A percentile compares a stretch with the other conserved stretches of the same genome.
These are phyloP conservation scores for Candida rishiriensis DNA, from an alignment of 805 yeast genomes.

Conservation along the genomic window DNA sequence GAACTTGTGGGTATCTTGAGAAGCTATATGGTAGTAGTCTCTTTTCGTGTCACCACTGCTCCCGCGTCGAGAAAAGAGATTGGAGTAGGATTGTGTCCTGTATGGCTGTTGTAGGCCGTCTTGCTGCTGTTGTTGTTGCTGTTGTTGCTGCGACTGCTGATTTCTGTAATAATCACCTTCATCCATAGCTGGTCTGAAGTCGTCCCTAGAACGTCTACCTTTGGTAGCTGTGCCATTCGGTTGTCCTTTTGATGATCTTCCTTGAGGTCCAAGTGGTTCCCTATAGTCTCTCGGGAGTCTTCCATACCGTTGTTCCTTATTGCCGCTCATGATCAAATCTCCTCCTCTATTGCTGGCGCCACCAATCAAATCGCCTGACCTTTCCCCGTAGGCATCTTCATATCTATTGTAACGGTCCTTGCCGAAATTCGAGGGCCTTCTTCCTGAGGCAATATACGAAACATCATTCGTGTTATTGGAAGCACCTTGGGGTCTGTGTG, in stretches of 20 bases:
- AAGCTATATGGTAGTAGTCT: constrained; percentile 7
- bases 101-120: neutral
- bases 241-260: constrained; percentile 4
- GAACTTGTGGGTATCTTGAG: constrained; percentile 2
- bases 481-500: neutral
- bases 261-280: constrained; percentile 7
- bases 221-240: constrained; percentile 4
- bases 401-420: constrained; percentile 14
- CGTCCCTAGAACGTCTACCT: constrained; percentile 11
- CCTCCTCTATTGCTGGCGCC: constrained; percentile 19
- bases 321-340: constrained; percentile 14
- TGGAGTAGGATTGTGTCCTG: neutral
- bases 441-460: constrained; percentile 1
- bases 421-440: constrained; percentile 6
- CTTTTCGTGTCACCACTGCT: constrained; percentile 7
- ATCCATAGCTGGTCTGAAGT: constrained; percentile 4
- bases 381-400: constrained; percentile 9
- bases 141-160: neutral
- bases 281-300: constrained; percentile 15
- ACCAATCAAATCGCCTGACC: constrained; percentile 18
- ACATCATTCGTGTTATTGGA: constrained; percentile 5
- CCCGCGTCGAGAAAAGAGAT: neutral
- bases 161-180: constrained; percentile 11
- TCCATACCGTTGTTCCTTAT: constrained; percentile 12
- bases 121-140: constrained; percentile 1